Base-by-base conservation (phyloP, 2,329 filamentous ascomycete genomes). In the Talaromyces sp. region DNA sequence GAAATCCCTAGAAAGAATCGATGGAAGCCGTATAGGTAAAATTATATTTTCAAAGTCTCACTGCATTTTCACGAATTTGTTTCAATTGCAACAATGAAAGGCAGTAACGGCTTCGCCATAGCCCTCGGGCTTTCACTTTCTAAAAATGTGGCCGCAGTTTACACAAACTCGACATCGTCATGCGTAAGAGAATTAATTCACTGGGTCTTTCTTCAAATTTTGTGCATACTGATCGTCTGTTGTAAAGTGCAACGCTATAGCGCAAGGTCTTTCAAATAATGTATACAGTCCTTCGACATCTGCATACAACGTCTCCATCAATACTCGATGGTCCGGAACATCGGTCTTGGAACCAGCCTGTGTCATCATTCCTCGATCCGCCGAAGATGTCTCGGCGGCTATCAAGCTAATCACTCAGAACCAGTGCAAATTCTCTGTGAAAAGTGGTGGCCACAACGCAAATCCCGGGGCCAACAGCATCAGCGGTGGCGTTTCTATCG, bases 401-500 rank as follows among this genome's bases (percentile, higher is more conserved):
- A 34, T 61, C 16, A 57, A 56, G 27, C 30, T 44, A 3, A 31
- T 23, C 14, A 36, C n/a, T 31, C 27, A 30, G n/a, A 33, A 52
- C 2, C 57, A 50, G 30, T 36, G 44, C 9, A 42, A 28, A 18
- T 59, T 67, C 56, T 76, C 77, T 2, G 72, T 82, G 2, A 79
- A 77, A 58, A 73, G 76, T 56, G 79, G 79, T 33, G 79, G 80
- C 2, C 79, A 82, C 64, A 73, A 73, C 23, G 67, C 72, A 3
- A 73, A 74, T 61, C 68, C 72, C 0, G 78, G 78, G 27, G 72
- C 74, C 9, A 77, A 76, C 6, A 79, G 76, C 59, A 76, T 79
- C 16, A 66, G 73, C 0, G 68, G 69, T 31, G 79, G 79, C 3
- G 75, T 82, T 8, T 79, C 78, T 1, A 72, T 82, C 56, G 76